Evolutionary conservation across 257 asterid species (phyloP), one percentile per base, ranked within the genome.

Genomic region (Nicotiana benthamiana): DNA sequence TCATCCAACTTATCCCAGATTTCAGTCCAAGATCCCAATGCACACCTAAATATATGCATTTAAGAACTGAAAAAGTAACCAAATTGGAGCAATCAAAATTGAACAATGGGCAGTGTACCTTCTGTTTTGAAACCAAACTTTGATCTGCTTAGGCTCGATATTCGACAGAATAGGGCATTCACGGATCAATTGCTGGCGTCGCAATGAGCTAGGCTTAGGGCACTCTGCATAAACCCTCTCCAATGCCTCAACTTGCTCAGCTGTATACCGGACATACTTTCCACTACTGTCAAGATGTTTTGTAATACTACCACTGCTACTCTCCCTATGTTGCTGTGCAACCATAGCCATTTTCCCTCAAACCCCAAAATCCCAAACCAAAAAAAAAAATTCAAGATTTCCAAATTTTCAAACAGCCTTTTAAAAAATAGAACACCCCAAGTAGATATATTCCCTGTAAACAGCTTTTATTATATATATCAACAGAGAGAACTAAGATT

Each of bases 111-210:
- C 13, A 2, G 48, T 48, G 64, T 81, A 94, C 98, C 98, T 93
- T 75, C 98, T 89, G 86, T 94, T 94, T 67, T 94, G 98, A 80
- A 94, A 94, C 98, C 98, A 94, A 70, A 94, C 97, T 87, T 94
- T 94, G 87, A 94, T 92, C 91, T 94, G 98, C 81, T 86, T 94
- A 76, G 98, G 94, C 83, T 94, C 98, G 83, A 94, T 90, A 87
- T 94, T 92, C 60, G 92, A 86, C 11, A 94, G 90, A 84, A 93
- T 92, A 27, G 96, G 96, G 83, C 93, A 90, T 82, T 94, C 98
- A 24, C 98, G 85, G 77, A 94, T 91, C 88, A 94, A 89, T 81
- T 94, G 98, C 85, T 93, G 98, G 11, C 97, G 85, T 74, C 97
- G 96, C 80, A 92, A 56, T 0, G 98, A 94, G 72, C 94, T 93